Percentiles rank a stretch among this genome's conserved stretches.
phyloP scores from a whole-genome alignment of 139 green algal genomes.

The Astrephomene gubernaculifera region DNA sequence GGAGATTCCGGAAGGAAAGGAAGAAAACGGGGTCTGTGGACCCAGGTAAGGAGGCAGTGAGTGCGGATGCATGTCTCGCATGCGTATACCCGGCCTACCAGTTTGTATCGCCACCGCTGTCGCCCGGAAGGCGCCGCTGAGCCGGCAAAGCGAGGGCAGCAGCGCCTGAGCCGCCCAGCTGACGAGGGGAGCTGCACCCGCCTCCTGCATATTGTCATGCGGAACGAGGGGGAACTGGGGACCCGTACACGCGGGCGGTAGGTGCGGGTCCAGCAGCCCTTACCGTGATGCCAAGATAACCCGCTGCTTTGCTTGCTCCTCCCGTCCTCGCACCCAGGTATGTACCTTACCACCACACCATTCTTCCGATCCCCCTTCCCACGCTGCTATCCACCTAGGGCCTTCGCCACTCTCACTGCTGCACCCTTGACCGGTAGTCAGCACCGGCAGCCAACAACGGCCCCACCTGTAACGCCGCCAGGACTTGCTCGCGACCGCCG shows the following conservation, averaged over 20 bases:
- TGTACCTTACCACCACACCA: background rate
- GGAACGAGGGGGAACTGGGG: background rate
- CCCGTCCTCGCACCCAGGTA: no score
- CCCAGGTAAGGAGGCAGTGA: background rate
- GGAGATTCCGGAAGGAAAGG: no score
- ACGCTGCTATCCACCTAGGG: no score
- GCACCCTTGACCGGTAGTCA: no score
- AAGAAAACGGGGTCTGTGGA: no score
- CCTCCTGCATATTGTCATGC: slow-evolving; percentile 7
- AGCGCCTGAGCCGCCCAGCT: slow-evolving; percentile 18
- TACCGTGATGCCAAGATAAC: background rate
- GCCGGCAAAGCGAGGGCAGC: slow-evolving; percentile 11
- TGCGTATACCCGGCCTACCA: background rate
- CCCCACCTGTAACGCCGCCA: slow-evolving; percentile 15
- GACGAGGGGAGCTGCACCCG: background rate
- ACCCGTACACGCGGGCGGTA: no score
- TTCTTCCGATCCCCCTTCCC: background rate
- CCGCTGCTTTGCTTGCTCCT: no score
- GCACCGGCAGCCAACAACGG: no score
- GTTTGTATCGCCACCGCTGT: background rate
- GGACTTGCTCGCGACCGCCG: background rate
- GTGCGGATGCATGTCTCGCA: no score
- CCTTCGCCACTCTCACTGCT: no score
- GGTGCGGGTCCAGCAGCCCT: no score
- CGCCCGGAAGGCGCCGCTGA: background rate